A percentile compares a stretch with the other conserved stretches of the same genome.
Evolutionary conservation across 176 grass and related monocot species (phyloP).

Genomic region (Oryza brachyantha): DNA sequence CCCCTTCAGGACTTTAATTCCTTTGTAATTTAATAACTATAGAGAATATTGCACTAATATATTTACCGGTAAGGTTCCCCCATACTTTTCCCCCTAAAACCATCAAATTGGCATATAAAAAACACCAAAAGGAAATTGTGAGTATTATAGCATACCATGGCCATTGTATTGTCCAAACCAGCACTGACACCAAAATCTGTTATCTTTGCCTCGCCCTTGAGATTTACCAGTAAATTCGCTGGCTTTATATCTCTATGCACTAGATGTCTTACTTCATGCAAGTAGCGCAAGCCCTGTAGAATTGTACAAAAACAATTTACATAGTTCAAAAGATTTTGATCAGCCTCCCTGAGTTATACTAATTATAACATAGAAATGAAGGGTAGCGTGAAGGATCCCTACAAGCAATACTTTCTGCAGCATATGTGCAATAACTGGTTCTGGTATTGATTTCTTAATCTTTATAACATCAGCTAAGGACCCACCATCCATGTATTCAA

Average conservation of each 20-base stretch:
- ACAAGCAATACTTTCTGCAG: slow-evolving; percentile 76
- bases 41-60: neutral
- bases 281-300: slow-evolving; percentile 74
- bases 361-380: slow-evolving; percentile 25
- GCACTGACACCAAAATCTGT: slow-evolving; percentile 91
- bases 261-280: slow-evolving; percentile 85
- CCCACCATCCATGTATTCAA: slow-evolving; percentile 98
- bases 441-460: slow-evolving; percentile 78
- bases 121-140: slow-evolving; percentile 21
- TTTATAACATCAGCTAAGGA: slow-evolving; percentile 84
- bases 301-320: slow-evolving; percentile 26
- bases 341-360: slow-evolving; percentile 24
- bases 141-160: slow-evolving; percentile 71
- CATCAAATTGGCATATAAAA: neutral
- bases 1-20: neutral
- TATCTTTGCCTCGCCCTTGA: slow-evolving; percentile 85
- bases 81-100: neutral
- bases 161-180: slow-evolving; percentile 92
- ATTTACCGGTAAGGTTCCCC: neutral
- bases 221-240: slow-evolving; percentile 92
- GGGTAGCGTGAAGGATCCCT: slow-evolving; percentile 38
- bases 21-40: neutral
- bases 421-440: slow-evolving; percentile 74
- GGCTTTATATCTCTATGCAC: slow-evolving; percentile 99
- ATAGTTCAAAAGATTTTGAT: slow-evolving; percentile 19